Percentiles rank a stretch among this genome's conserved stretches.
Evolutionary conservation across 208 protist species (phyloP).

Genomic region (Acanthamoeba healyi): DNA sequence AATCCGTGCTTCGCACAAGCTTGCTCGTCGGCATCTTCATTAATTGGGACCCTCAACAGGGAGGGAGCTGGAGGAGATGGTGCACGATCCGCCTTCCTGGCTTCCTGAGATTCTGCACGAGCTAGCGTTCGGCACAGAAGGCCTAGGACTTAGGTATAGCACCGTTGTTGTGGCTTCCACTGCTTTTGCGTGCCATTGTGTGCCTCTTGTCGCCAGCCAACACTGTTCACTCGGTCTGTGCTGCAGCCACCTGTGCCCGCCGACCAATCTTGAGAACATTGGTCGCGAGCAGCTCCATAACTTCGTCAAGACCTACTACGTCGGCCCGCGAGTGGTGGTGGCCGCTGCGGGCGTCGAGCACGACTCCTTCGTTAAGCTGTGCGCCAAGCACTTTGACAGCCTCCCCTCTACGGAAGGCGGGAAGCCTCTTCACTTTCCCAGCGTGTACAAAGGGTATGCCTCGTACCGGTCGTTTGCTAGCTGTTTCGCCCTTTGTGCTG

Average conservation of each 20-base stretch:
- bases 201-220: too few relatives aligned
- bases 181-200: too few relatives aligned
- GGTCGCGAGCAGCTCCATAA: conserved; percentile 34
- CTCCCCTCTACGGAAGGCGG: neutral
- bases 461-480: too few relatives aligned
- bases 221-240: too few relatives aligned
- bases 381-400: conserved; percentile 72
- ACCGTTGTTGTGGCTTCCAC: neutral
- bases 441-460: neutral
- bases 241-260: neutral
- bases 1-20: too few relatives aligned
- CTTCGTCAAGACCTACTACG: conserved; percentile 65
- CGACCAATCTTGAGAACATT: conserved; percentile 10
- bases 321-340: conserved; percentile 75
- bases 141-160: conserved; percentile 53
- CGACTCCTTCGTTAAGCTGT: conserved; percentile 75
- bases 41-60: too few relatives aligned
- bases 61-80: conserved; percentile 50
- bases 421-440: neutral
- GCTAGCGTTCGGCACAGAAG: neutral
- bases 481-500: too few relatives aligned
- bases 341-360: conserved; percentile 83
- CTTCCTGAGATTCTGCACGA: conserved; percentile 60
- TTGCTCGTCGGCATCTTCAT: too few relatives aligned
- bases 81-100: neutral